Evolutionary conservation across 352 stramenopile genomes (phyloP), one percentile per base, ranked within the genome.

Genomic region (Pythium aristosporum): DNA sequence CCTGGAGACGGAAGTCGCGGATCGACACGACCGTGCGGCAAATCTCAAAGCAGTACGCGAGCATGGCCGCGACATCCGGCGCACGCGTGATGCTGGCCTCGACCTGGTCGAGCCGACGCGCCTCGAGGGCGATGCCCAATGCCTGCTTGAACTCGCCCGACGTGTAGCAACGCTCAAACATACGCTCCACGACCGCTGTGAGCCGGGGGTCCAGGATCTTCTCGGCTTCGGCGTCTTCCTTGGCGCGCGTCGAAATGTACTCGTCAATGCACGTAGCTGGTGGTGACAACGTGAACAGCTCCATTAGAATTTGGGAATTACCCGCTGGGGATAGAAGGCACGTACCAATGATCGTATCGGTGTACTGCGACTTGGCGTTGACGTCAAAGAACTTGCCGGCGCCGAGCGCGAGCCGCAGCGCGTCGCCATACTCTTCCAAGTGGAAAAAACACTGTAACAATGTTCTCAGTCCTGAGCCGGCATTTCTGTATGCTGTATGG

Each of bases 131-230:
- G 56, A 99, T 97, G 30, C 98, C 98, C 37, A 99, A 80, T 18
- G 98, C 97, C 75, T 99, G 96, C 61, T 92, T 92, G 72, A 94
- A 99, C 59, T 96, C 85, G 52, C 90, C 92, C 34, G 97, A 88
- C 6, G 78, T 66, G 74, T 98, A 99, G 75, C 97, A 99, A 49
- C 96, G 86, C 65, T 98, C 85, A 73, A 99, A 99, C 92, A 99
- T 98, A 64, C 91, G 87, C 68, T 99, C 92, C 2, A 99, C 96
- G 59, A 99, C 96, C 6, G 80, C 80, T 64, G 94, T 91, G 42
- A 99, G 88, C 55, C 97, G 91, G 52, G 93, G 82, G 65, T 97
- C 89, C 37, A 97, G 73, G 42, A 79, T 75, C 55, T 88, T 83
- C 39, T 96, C 79, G 16, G 80, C 75, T 56, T 91, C 79, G 2